Evolutionary conservation across 352 stramenopile genomes (phyloP).

Genomic region (Blastocystis sp.): DNA sequence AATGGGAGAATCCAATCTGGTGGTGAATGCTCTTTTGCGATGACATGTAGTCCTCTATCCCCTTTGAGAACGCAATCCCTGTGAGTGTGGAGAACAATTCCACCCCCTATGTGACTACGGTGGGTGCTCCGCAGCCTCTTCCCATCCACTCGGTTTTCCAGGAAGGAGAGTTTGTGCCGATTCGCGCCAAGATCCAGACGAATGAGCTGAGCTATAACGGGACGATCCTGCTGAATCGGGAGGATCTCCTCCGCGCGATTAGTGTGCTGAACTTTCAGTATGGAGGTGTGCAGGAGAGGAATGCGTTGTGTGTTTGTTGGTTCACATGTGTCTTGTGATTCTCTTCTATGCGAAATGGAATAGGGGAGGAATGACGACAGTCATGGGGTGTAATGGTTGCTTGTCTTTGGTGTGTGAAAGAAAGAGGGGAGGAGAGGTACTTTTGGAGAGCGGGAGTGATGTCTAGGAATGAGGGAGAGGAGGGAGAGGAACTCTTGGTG

Average conservation of each 20-base stretch:
- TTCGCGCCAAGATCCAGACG: conserved; percentile 29
- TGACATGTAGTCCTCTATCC: background rate
- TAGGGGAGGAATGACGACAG: too few species aligned
- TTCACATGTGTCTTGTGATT: too few species aligned
- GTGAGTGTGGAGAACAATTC: conserved; percentile 23
- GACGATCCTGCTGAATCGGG: conserved; percentile 27
- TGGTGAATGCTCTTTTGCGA: background rate
- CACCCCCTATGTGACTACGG: background rate
- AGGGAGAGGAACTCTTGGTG: too few species aligned
- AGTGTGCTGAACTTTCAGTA: conserved; percentile 13
- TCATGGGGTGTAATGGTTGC: too few species aligned
- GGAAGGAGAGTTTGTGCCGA: conserved; percentile 8
- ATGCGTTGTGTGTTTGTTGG: background rate
- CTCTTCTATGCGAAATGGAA: too few species aligned
- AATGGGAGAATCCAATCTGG: background rate
- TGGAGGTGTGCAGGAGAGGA: background rate
- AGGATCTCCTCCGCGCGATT: background rate
- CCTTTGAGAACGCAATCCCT: background rate
- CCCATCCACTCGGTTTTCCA: conserved; percentile 19
- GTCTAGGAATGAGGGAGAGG: too few species aligned
- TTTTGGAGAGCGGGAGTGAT: too few species aligned
- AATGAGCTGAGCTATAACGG: conserved; percentile 10
- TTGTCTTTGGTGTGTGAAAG: too few species aligned
- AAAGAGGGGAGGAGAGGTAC: too few species aligned
- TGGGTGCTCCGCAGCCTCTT: background rate